These are phyloP conservation scores for Penicillium daleae DNA, from an alignment of 495 filamentous ascomycete genomes.

Conservation along the genomic window DNA sequence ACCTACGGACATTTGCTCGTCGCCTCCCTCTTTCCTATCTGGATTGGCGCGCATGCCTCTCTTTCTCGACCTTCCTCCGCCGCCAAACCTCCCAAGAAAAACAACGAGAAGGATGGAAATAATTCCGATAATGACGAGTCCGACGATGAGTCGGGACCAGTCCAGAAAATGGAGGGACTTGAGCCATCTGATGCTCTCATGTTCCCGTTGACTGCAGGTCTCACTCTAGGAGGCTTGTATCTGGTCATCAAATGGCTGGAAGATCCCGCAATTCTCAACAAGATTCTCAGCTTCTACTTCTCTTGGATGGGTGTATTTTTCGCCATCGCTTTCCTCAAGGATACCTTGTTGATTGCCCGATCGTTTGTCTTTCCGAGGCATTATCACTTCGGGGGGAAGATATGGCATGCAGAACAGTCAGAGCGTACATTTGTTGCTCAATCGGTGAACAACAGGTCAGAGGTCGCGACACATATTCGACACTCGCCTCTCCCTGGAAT, in stretches of 20 bases:
- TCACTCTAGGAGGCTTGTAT: slow-evolving; percentile 76
- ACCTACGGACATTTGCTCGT: slow-evolving; percentile 70
- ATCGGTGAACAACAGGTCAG: slow-evolving; percentile 10
- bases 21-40: slow-evolving; percentile 74
- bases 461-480: slow-evolving; percentile 23
- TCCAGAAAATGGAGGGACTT: slow-evolving; percentile 72
- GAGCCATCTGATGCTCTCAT: slow-evolving; percentile 80
- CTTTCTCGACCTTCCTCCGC: slow-evolving; percentile 79
- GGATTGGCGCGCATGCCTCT: slow-evolving; percentile 70
- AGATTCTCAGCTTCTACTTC: slow-evolving; percentile 84
- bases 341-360: slow-evolving; percentile 63
- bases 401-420: slow-evolving; percentile 44
- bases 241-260: slow-evolving; percentile 87
- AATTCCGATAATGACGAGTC: slow-evolving; percentile 58
- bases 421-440: slow-evolving; percentile 34
- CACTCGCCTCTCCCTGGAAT: slow-evolving; percentile 58
- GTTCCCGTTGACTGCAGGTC: slow-evolving; percentile 81
- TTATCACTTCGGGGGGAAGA: slow-evolving; percentile 39
- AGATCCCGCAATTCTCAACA: slow-evolving; percentile 80
- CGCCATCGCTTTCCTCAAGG: slow-evolving; percentile 68
- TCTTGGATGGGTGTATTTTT: slow-evolving; percentile 77
- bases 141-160: slow-evolving; percentile 48
- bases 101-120: slow-evolving; percentile 41
- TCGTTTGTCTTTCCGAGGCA: slow-evolving; percentile 73
- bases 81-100: slow-evolving; percentile 60